These are phyloP conservation scores for Trichocladium uniseriatum DNA, from an alignment of 495 filamentous ascomycete genomes.

Conservation along the genomic window DNA sequence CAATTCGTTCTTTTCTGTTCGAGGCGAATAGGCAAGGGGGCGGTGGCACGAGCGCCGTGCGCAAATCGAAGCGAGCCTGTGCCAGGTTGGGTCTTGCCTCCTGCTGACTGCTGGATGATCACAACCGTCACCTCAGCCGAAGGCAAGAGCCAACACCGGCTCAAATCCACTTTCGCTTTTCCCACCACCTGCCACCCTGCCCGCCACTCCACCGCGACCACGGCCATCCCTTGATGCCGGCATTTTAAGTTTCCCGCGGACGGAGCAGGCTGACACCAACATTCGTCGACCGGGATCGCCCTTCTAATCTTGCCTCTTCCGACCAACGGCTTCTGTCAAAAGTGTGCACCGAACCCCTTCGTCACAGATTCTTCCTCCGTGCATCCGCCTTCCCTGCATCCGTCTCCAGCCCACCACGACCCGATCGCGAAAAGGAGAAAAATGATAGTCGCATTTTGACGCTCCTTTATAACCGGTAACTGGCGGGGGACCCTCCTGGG, in stretches of 20 bases:
- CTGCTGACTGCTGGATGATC: slow-evolving; percentile 7
- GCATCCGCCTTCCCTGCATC: neutral
- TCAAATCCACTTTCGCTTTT: neutral
- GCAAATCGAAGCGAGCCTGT: neutral
- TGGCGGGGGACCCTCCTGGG: slow-evolving; percentile 3
- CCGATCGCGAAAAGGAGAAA: neutral
- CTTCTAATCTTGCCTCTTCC: neutral
- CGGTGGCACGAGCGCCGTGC: slow-evolving; percentile 1
- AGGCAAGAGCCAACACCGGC: slow-evolving; percentile 2
- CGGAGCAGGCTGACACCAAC: neutral
- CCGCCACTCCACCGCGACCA: neutral
- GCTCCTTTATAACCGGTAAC: neutral
- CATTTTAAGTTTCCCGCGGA: neutral
- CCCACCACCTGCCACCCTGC: too few relatives aligned
- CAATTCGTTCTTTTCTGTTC: neutral
- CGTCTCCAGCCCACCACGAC: neutral
- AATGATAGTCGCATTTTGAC: slow-evolving; percentile 6
- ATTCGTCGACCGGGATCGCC: neutral
- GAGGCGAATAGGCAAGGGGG: neutral
- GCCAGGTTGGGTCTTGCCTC: slow-evolving; percentile 8
- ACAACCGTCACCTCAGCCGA: slow-evolving; percentile 6
- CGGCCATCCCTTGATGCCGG: neutral
- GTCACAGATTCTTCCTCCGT: neutral
- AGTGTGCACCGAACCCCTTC: neutral
- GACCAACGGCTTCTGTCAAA: neutral